Evolutionary conservation across 2,329 filamentous ascomycete genomes (phyloP).

Genomic region (Ophiostoma ulmi): DNA sequence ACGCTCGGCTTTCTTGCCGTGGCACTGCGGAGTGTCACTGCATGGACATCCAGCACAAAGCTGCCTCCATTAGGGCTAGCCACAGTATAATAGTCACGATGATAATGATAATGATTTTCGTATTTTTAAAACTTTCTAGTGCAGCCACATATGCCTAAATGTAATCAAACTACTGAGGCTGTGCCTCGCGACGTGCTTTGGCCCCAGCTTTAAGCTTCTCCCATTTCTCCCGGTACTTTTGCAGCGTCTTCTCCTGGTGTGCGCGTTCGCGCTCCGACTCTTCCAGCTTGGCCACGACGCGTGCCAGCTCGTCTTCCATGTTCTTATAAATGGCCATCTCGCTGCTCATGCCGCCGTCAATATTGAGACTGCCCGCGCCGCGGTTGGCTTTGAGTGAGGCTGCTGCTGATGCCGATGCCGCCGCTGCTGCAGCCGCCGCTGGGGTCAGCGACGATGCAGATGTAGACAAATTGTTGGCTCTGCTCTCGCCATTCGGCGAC

Average conservation of each 20-base stretch:
- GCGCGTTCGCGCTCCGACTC: conserved; percentile 59
- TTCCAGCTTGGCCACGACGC: conserved; percentile 56
- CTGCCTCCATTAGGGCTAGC: background rate
- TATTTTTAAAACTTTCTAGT: too few species aligned
- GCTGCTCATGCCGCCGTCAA: background rate
- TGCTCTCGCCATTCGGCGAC: conserved; percentile 40
- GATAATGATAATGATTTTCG: background rate
- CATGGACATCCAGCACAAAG: conserved; percentile 49
- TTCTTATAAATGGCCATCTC: conserved; percentile 33
- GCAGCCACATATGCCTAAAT: too few species aligned
- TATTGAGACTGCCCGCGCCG: conserved; percentile 15
- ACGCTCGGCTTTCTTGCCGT: conserved; percentile 91
- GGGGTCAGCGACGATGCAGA: conserved; percentile 18
- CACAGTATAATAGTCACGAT: background rate
- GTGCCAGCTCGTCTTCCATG: conserved; percentile 61
- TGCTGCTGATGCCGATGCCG: conserved; percentile 4
- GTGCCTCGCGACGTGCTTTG: conserved; percentile 49
- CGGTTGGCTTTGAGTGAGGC: conserved; percentile 20
- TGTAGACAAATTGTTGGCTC: conserved; percentile 24
- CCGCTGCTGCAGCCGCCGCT: conserved; percentile 18
- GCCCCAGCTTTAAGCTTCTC: conserved; percentile 57
- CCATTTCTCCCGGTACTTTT: conserved; percentile 58
- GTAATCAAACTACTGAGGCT: conserved; percentile 25
- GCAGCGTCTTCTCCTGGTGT: conserved; percentile 51
- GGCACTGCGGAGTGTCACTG: conserved; percentile 71